Conservation (phyloP, 371 early-diverging fungal genomes). For the Nematocida displodere region DNA sequence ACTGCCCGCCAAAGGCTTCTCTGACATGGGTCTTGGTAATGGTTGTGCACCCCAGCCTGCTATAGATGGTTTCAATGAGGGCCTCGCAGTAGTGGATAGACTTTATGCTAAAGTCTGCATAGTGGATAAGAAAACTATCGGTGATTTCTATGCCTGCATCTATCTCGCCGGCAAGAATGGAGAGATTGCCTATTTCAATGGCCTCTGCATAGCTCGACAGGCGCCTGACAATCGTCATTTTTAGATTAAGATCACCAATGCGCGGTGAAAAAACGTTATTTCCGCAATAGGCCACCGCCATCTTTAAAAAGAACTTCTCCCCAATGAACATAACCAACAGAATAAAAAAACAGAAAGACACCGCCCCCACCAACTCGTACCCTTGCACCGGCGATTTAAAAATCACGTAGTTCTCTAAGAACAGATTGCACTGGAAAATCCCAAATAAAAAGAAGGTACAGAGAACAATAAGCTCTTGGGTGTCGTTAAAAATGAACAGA, state of each 20-base stretch:
- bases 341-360: slow-evolving; percentile 50
- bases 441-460: slow-evolving; percentile 52
- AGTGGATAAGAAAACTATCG: slow-evolving; percentile 57
- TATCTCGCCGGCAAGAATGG: slow-evolving; percentile 23
- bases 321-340: slow-evolving; percentile 54
- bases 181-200: not conserved
- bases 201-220: slow-evolving; percentile 54
- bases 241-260: slow-evolving; percentile 63
- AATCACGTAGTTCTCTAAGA: slow-evolving; percentile 51
- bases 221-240: slow-evolving; percentile 62
- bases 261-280: slow-evolving; percentile 53
- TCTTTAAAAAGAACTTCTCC: slow-evolving; percentile 60
- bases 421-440: slow-evolving; percentile 30
- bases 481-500: slow-evolving; percentile 37
- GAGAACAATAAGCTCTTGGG: slow-evolving; percentile 39
- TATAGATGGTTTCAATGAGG: slow-evolving; percentile 58
- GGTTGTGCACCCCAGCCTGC: slow-evolving; percentile 27
- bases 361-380: slow-evolving; percentile 34
- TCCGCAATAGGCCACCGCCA: slow-evolving; percentile 58
- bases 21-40: slow-evolving; percentile 34
- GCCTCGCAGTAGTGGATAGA: slow-evolving; percentile 52
- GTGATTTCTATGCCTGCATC: slow-evolving; percentile 51
- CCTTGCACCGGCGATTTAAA: not conserved
- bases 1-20: slow-evolving; percentile 25
- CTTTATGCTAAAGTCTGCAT: slow-evolving; percentile 54